Evolutionary conservation across 257 asterid genomes (phyloP).

Genomic region (Solanum bulbocastanum): DNA sequence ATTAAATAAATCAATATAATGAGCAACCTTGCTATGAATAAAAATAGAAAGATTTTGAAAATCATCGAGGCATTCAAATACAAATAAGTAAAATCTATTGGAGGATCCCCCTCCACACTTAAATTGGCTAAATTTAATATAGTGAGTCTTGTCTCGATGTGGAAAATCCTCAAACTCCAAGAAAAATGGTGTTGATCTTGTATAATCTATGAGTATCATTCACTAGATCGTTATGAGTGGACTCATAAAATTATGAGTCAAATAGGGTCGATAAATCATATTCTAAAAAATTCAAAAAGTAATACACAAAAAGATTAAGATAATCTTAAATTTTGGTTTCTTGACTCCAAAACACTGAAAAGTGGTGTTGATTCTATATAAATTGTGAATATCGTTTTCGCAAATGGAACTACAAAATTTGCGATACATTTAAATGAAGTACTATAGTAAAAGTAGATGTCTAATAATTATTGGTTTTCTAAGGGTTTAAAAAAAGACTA

Average conservation of each 20-base stretch:
- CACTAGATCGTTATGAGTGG: too few relatives aligned
- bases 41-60: neutral
- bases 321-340: too few relatives aligned
- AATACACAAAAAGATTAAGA: neutral
- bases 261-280: neutral
- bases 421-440: neutral
- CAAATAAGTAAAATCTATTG: too few relatives aligned
- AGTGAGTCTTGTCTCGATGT: neutral
- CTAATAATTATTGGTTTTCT: too few relatives aligned
- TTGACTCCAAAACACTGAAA: neutral
- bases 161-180: neutral
- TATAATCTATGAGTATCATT: too few relatives aligned
- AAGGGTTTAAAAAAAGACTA: neutral
- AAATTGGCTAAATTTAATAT: too few relatives aligned
- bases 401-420: neutral
- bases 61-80: neutral
- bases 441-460: neutral
- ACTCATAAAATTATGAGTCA: neutral
- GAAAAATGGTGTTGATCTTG: neutral
- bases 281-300: too few relatives aligned
- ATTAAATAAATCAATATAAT: neutral
- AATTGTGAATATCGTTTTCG: too few relatives aligned
- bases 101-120: too few relatives aligned
- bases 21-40: neutral
- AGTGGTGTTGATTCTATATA: neutral